A percentile compares a stretch with the other conserved stretches of the same genome.
Conservation (phyloP, 1,139 yeast genomes). For the Geotrichum restrictum region DNA sequence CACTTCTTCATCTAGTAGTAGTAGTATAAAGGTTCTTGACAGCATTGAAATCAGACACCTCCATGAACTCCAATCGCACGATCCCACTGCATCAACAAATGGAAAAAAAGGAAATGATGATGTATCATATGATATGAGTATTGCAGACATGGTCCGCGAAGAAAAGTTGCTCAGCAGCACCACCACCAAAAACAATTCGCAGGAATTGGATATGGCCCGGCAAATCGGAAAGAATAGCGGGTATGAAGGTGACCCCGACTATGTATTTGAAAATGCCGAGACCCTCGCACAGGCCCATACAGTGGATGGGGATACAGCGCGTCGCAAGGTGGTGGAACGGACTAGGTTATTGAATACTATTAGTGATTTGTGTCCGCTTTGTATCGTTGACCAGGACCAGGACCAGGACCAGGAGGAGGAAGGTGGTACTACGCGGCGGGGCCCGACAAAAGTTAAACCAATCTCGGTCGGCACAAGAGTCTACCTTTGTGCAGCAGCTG, state of each 20-base stretch:
- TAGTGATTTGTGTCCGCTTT: constrained; percentile 42
- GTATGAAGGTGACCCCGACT: constrained; percentile 41
- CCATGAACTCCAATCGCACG: constrained; percentile 1
- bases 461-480: constrained; percentile 15
- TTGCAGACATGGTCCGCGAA: constrained; percentile 43
- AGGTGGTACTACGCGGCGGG: background rate
- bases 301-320: constrained; percentile 10
- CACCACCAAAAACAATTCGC: constrained; percentile 26
- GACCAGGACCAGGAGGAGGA: background rate
- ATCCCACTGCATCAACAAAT: constrained; percentile 19
- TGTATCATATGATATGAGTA: constrained; percentile 38
- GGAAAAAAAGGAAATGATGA: no score
- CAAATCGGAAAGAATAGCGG: constrained; percentile 40
- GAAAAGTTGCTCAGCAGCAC: constrained; percentile 35
- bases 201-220: constrained; percentile 31
- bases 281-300: constrained; percentile 34
- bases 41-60: constrained; percentile 19
- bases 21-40: constrained; percentile 15
- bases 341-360: constrained; percentile 34
- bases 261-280: constrained; percentile 44
- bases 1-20: no score
- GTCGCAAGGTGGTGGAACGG: constrained; percentile 34
- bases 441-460: constrained; percentile 6
- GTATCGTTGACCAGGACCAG: constrained; percentile 28
- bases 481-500: constrained; percentile 31